Evolutionary conservation across 768 basidiomycete genomes (phyloP), one percentile per base, ranked within the genome.

Genomic region (Collybia sordida): DNA sequence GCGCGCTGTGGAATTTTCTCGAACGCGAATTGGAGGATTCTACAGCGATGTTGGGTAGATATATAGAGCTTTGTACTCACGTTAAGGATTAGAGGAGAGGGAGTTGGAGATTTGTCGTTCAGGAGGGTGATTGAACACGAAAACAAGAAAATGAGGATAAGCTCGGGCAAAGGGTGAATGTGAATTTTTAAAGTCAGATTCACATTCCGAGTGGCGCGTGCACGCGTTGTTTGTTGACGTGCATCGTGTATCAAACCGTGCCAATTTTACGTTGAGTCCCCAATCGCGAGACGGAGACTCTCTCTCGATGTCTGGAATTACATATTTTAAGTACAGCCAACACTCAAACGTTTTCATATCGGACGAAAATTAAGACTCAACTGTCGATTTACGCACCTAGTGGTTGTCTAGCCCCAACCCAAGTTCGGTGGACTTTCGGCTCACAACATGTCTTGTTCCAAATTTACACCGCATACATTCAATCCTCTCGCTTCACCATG

Each of bases 131-230:
- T 66, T 71, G 65, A 65, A 72, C 73, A 74, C 70, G 68, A 71
- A 70, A 68, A 66, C 68, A 67, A 68, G 67, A 74, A 76, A 73
- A 71, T 68, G 60, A 66, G 59, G 64, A 60, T 59, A 53, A 56
- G 58, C 54, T 64, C 67, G 67, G 66, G 68, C 63, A 69, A 68
- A 69, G 67, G 67, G 68, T 65, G 66, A 65, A 63, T 62, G 58
- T 58, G 65, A 74, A 69, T 43, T 62, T 75, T 75, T 35, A 72
- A 73, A 72, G 62, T 70, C 74, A 60, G 74, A 70, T 75, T 74
- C 56, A 64, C 45, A 62, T 62, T 64, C 74, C 72, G 72, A 45
- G 52, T 61, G 64, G 62, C 60, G 55, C 57, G 53, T 56, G 48
- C 55, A 54, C 49, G 17, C 24, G n/a, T 40, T 41, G 36, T 39